A percentile compares a stretch with the other conserved stretches of the same genome.
Evolutionary conservation across 805 yeast species (phyloP).

Genomic region (Metschnikowia chrysomelidarum): DNA sequence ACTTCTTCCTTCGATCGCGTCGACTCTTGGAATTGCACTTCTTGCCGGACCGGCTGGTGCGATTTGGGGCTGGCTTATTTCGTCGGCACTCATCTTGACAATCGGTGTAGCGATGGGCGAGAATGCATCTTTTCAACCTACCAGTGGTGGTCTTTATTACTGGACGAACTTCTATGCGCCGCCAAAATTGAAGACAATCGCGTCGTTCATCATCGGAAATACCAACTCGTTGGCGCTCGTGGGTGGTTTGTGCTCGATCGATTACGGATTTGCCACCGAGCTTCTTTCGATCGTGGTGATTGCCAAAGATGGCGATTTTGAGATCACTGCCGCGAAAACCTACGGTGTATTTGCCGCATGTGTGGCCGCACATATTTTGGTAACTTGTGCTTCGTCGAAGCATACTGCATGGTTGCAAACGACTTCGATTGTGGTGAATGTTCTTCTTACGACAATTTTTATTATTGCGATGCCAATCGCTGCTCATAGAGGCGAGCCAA

Average conservation of each 20-base stretch:
- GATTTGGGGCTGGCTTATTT: constrained; percentile 72
- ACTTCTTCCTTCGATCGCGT: constrained; percentile 60
- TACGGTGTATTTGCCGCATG: constrained; percentile 70
- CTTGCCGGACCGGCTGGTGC: constrained; percentile 63
- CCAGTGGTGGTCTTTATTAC: constrained; percentile 72
- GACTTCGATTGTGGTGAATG: constrained; percentile 53
- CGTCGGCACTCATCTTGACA: constrained; percentile 52
- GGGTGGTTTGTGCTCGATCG: constrained; percentile 65
- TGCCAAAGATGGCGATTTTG: constrained; percentile 53
- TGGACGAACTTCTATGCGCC: constrained; percentile 70
- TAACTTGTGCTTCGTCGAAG: constrained; percentile 57
- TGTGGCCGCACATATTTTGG: constrained; percentile 47
- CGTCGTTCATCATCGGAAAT: constrained; percentile 53
- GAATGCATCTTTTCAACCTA: constrained; percentile 67
- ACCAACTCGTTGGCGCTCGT: constrained; percentile 65
- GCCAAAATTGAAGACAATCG: constrained; percentile 20
- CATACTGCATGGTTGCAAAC: constrained; percentile 59
- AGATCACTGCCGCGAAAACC: constrained; percentile 48
- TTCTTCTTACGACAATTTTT: constrained; percentile 50
- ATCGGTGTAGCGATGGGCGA: constrained; percentile 70
- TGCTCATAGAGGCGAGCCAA: constrained; percentile 37
- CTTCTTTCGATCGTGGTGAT: constrained; percentile 57
- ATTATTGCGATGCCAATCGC: constrained; percentile 68
- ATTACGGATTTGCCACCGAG: constrained; percentile 65
- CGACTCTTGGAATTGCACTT: constrained; percentile 52